Base-by-base conservation (phyloP, 2,329 filamentous ascomycete genomes). In the Hypoxylon sp. region DNA sequence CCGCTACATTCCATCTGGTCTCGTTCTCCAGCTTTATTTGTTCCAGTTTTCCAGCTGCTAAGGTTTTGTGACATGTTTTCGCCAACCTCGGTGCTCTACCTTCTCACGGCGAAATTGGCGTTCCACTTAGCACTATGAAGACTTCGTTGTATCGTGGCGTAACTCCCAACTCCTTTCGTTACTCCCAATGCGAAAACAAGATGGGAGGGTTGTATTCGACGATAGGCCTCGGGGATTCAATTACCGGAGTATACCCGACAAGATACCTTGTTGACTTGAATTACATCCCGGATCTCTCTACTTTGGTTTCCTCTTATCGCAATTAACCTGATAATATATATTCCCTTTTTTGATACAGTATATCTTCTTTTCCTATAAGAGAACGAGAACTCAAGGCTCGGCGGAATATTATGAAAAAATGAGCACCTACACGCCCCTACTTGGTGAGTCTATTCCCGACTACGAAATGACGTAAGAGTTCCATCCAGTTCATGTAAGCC, bases 361-460 rank as follows among this genome's bases (percentile, higher is more conserved):
- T 50, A 32, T 38, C 32, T 4, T 24, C n/a, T 3, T 53, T 44
- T 42, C 40, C 2, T 20, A 24, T 1, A 42, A n/a, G n/a, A n/a
- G n/a, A n/a, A n/a, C n/a, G n/a, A n/a, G 12, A 5, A 11, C 30
- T 6, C 9, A 38, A 30, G 16, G 11, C 44, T 9, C 12, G 20
- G 7, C 2, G 3, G 22, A 11, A 44, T 50, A 49, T 24, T 49
- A 28, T 36, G 9, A 32, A 46, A n/a, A 33, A 8, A 74, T 74
- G 71, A 65, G 67, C 44, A 70, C 68, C 26, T 49, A 64, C 28
- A 69, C 69, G n/a, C 70, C 72, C 32, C 55, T 74, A 26, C 65
- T 68, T 20, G 67, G 72, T 73, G 61, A 64, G 72, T 71, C 42
- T 8, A 9, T 50, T 16, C 45, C 28, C 32, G 44, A 56, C 40